phyloP scores from a whole-genome alignment of 495 filamentous ascomycete genomes.

The Xylaria venustula region DNA sequence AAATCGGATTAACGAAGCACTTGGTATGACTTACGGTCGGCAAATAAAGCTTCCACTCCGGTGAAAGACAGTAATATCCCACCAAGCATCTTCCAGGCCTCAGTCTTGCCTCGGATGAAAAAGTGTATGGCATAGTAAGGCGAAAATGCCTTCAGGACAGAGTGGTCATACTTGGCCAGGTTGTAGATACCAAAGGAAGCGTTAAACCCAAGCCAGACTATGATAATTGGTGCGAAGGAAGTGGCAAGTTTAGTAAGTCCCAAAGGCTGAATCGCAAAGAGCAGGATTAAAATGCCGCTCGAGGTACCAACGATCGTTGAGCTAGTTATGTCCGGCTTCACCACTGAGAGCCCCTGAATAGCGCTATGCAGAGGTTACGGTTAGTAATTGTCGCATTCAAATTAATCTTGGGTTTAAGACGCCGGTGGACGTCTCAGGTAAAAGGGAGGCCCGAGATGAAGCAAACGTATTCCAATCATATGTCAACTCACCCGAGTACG shows the following conservation, averaged over 20 bases:
- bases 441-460: background rate
- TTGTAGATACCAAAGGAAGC: constrained; percentile 69
- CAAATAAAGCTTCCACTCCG: constrained; percentile 73
- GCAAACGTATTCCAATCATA: background rate
- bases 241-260: constrained; percentile 64
- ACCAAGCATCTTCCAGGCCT: constrained; percentile 67
- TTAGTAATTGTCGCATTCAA: background rate
- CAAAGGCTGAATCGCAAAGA: constrained; percentile 70
- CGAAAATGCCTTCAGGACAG: constrained; percentile 67
- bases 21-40: constrained; percentile 43
- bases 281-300: constrained; percentile 65
- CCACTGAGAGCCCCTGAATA: constrained; percentile 63
- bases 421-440: no score
- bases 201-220: constrained; percentile 72
- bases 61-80: constrained; percentile 72
- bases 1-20: background rate
- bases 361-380: constrained; percentile 28
- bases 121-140: constrained; percentile 63
- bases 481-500: constrained; percentile 48
- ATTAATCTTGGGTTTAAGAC: background rate
- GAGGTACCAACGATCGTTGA: constrained; percentile 63
- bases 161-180: constrained; percentile 59
- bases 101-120: constrained; percentile 58
- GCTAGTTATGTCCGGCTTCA: constrained; percentile 44
- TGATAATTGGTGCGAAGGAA: constrained; percentile 69